These are phyloP conservation scores for Amniculicola lignicola DNA, from an alignment of 495 filamentous ascomycete genomes.

Conservation along the genomic window DNA sequence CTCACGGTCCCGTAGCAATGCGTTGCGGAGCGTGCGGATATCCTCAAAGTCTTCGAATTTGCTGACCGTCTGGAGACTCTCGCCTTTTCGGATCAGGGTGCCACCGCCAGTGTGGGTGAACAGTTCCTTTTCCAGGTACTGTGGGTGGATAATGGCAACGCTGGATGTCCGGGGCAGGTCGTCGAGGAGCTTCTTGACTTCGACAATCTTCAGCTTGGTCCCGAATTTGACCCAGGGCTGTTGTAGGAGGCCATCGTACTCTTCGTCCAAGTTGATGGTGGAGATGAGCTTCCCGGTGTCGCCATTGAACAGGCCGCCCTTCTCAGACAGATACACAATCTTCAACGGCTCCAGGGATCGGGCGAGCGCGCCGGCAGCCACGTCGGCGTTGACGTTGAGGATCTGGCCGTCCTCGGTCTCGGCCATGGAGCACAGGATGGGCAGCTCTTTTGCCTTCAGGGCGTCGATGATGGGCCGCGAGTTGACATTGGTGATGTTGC, in stretches of 20 bases:
- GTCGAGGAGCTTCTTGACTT: slow-evolving; percentile 90
- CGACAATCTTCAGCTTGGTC: slow-evolving; percentile 95
- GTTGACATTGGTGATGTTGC: slow-evolving; percentile 92
- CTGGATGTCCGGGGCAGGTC: slow-evolving; percentile 87
- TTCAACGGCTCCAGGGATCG: slow-evolving; percentile 88
- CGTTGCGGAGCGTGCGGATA: slow-evolving; percentile 70
- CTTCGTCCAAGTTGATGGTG: slow-evolving; percentile 95
- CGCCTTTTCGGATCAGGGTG: slow-evolving; percentile 88
- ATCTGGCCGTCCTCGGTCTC: slow-evolving; percentile 92
- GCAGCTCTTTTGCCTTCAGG: slow-evolving; percentile 87
- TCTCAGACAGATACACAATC: slow-evolving; percentile 97
- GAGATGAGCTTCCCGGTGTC: slow-evolving; percentile 94
- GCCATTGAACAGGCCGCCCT: slow-evolving; percentile 92
- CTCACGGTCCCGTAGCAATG: slow-evolving; percentile 80
- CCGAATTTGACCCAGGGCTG: slow-evolving; percentile 97
- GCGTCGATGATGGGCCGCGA: slow-evolving; percentile 87
- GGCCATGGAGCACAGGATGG: slow-evolving; percentile 95
- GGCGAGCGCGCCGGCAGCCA: slow-evolving; percentile 90
- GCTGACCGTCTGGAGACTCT: slow-evolving; percentile 76
- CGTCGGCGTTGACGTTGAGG: slow-evolving; percentile 96
- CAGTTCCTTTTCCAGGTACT: slow-evolving; percentile 89
- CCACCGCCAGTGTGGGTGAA: slow-evolving; percentile 96
- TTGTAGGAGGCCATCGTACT: slow-evolving; percentile 90
- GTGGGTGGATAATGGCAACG: slow-evolving; percentile 95
- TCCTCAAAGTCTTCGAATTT: slow-evolving; percentile 78